Percentiles rank a stretch among this genome's conserved stretches.
Conservation (phyloP, 2,329 filamentous ascomycete species). For the Podosphaera xanthii region DNA sequence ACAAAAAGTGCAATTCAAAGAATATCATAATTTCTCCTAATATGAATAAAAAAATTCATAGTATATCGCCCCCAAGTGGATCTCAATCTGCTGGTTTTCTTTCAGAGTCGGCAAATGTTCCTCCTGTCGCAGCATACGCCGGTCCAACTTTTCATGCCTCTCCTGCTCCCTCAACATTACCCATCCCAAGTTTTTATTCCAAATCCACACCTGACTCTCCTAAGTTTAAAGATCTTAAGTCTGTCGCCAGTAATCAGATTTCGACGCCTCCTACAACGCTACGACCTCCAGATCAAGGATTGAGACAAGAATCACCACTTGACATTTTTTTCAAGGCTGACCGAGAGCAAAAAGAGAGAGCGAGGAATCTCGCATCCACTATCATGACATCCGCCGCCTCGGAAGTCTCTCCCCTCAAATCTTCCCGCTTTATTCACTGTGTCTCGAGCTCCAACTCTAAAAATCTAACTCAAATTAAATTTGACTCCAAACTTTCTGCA, state of each 20-base stretch:
- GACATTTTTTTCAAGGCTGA: constrained; percentile 83
- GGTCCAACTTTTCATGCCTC: constrained; percentile 90
- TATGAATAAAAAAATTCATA: constrained; percentile 9
- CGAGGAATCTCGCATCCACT: constrained; percentile 24
- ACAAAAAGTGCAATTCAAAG: constrained; percentile 14
- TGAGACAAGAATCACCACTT: constrained; percentile 49
- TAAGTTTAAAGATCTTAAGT: constrained; percentile 11
- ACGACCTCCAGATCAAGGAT: constrained; percentile 26
- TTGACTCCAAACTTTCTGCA: constrained; percentile 23
- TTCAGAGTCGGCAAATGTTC: constrained; percentile 20
- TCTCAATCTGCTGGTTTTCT: constrained; percentile 14
- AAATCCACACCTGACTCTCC: constrained; percentile 49
- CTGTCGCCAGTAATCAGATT: constrained; percentile 6
- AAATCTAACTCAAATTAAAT: constrained; percentile 18
- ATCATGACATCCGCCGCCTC: constrained; percentile 19
- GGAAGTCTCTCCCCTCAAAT: constrained; percentile 29
- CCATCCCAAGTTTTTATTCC: constrained; percentile 71
- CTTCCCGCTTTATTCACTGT: constrained; percentile 18
- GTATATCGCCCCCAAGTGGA: constrained; percentile 11
- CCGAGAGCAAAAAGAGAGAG: constrained; percentile 48
- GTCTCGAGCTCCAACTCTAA: constrained; percentile 12
- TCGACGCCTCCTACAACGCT: constrained; percentile 21
- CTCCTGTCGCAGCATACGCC: constrained; percentile 37
- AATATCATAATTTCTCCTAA: constrained; percentile 14
- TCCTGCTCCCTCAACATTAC: constrained; percentile 70